These are phyloP conservation scores for Russula sp. DNA, from an alignment of 768 basidiomycete species.

Conservation along the genomic window DNA sequence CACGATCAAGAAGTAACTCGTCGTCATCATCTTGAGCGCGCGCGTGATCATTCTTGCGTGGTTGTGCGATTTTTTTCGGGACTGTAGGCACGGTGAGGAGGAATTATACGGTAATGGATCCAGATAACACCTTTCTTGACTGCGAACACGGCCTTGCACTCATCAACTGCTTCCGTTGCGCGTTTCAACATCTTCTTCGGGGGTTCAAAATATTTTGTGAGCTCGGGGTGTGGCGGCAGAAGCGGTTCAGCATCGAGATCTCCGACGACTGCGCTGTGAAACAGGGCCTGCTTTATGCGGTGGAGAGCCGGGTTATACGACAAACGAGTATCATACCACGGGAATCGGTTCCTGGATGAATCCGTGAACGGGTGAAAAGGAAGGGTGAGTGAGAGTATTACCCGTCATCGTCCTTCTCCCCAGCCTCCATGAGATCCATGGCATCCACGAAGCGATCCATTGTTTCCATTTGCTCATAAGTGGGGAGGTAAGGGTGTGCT, in stretches of 20 bases:
- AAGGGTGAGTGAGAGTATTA: slow-evolving; percentile 25
- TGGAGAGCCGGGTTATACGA: slow-evolving; percentile 91
- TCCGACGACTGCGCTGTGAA: slow-evolving; percentile 73
- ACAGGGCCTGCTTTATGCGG: slow-evolving; percentile 86
- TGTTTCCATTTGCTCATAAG: slow-evolving; percentile 61
- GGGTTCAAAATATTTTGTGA: slow-evolving; percentile 77
- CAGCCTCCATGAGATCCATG: slow-evolving; percentile 79
- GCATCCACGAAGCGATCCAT: slow-evolving; percentile 87
- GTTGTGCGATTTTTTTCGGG: slow-evolving; percentile 50
- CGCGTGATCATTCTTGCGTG: slow-evolving; percentile 55
- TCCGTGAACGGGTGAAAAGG: neutral
- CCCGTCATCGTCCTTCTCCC: slow-evolving; percentile 73
- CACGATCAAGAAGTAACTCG: slow-evolving; percentile 20
- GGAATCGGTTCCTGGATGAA: slow-evolving; percentile 40
- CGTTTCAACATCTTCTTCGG: slow-evolving; percentile 62
- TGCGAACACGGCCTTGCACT: slow-evolving; percentile 60
- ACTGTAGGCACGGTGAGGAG: slow-evolving; percentile 33
- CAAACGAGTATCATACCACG: slow-evolving; percentile 72
- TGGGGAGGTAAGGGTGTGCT: slow-evolving; percentile 80
- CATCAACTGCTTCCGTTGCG: slow-evolving; percentile 46
- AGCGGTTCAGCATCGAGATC: slow-evolving; percentile 71
- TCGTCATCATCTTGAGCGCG: slow-evolving; percentile 50
- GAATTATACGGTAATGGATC: neutral
- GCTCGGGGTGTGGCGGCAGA: slow-evolving; percentile 78
- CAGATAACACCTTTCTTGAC: slow-evolving; percentile 60